Conservation (phyloP, 202 grass and related monocot genomes). For the Carex arenaria region DNA sequence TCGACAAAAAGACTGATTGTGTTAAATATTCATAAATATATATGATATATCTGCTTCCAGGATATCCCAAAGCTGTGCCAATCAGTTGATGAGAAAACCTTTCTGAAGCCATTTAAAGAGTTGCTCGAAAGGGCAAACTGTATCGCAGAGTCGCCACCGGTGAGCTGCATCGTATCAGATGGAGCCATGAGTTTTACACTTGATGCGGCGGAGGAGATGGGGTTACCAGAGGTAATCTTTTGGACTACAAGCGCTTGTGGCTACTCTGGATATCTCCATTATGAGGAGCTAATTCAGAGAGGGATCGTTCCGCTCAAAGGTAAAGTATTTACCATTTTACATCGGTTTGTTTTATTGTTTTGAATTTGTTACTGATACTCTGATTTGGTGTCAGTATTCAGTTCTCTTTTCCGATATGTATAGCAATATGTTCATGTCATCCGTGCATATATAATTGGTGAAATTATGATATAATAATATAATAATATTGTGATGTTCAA, state of each 20-base stretch:
- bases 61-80: slow-evolving; percentile 37
- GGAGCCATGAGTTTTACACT: slow-evolving; percentile 67
- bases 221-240: slow-evolving; percentile 50
- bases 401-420: too few relatives aligned
- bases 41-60: not conserved
- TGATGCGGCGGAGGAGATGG: slow-evolving; percentile 44
- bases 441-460: not conserved
- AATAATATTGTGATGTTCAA: too few relatives aligned
- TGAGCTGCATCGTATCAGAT: slow-evolving; percentile 68
- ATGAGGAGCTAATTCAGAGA: slow-evolving; percentile 33
- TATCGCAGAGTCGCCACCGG: slow-evolving; percentile 23
- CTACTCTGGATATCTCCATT: slow-evolving; percentile 39
- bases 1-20: not conserved
- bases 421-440: not conserved
- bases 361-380: too few relatives aligned
- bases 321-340: not conserved
- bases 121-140: slow-evolving; percentile 29
- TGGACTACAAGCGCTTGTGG: slow-evolving; percentile 64
- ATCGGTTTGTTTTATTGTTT: not conserved
- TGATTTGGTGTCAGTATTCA: too few relatives aligned
- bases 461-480: not conserved
- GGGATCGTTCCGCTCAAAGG: slow-evolving; percentile 57
- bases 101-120: slow-evolving; percentile 38
- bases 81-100: slow-evolving; percentile 32
- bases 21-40: not conserved